phyloP scores from a whole-genome alignment of 257 asterid species.

The Asclepias syriaca region DNA sequence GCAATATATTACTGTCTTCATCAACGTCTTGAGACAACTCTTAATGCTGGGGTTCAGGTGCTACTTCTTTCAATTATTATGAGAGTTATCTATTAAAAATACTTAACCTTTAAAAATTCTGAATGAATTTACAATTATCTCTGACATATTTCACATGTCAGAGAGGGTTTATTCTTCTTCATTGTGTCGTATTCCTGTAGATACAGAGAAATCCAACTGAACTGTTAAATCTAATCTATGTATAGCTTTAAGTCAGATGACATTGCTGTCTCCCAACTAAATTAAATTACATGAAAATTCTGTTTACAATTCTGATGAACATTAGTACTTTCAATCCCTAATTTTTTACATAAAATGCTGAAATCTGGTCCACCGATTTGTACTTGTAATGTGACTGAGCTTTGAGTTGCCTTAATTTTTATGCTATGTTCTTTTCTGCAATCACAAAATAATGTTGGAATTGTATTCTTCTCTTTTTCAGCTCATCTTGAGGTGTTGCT shows the following conservation, averaged over 20 bases:
- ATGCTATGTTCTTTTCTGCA: constrained; percentile 9
- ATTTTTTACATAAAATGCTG: background rate
- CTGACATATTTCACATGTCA: background rate
- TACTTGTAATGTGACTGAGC: background rate
- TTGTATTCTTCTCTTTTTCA: constrained; percentile 16
- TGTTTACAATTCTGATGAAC: background rate
- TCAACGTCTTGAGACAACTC: constrained; percentile 76
- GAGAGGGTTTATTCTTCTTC: constrained; percentile 1
- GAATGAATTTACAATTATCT: background rate
- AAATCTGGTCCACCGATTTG: background rate
- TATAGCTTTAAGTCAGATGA: constrained; percentile 1
- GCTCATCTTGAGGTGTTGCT: constrained; percentile 52
- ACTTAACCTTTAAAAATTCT: background rate
- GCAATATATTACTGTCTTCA: constrained; percentile 82
- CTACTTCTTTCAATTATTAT: background rate
- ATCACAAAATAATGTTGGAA: constrained; percentile 1
- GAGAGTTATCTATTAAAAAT: background rate
- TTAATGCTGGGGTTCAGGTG: constrained; percentile 76
- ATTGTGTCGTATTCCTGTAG: background rate
- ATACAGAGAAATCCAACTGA: background rate
- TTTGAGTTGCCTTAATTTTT: background rate
- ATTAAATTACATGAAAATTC: background rate
- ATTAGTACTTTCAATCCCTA: background rate
- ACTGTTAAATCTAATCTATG: background rate
- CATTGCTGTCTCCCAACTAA: background rate